These are phyloP conservation scores for Penicillium concentricum DNA, from an alignment of 2,329 filamentous ascomycete genomes.

Conservation along the genomic window DNA sequence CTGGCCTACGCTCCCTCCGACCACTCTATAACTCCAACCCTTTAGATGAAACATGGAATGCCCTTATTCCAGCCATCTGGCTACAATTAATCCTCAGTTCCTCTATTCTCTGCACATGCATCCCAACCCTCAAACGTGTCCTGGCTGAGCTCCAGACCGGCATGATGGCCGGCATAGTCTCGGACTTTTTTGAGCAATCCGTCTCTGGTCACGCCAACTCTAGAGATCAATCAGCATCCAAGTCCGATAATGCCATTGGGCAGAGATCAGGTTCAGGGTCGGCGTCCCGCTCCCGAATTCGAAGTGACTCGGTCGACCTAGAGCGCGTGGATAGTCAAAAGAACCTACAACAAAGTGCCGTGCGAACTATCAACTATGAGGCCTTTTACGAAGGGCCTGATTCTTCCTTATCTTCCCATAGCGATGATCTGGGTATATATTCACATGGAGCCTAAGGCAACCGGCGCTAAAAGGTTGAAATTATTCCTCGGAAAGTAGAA, in stretches of 20 bases:
- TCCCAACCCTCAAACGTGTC: constrained; percentile 11
- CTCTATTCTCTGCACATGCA: constrained; percentile 10
- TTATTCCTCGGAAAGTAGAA: background rate
- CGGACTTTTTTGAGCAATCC: constrained; percentile 11
- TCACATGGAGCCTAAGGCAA: background rate
- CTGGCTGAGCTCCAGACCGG: constrained; percentile 13
- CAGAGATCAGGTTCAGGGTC: background rate
- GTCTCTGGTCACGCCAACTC: constrained; percentile 1
- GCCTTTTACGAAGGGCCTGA: background rate
- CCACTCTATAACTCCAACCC: background rate
- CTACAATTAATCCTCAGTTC: constrained; percentile 9
- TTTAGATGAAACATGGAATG: constrained; percentile 7
- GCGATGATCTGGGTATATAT: background rate
- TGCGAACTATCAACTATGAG: constrained; percentile 6
- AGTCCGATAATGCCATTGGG: background rate
- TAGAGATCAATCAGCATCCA: background rate
- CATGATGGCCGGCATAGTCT: constrained; percentile 11
- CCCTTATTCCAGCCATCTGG: constrained; percentile 11
- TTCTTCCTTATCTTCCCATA: background rate
- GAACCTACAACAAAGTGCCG: background rate
- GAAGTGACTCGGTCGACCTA: background rate
- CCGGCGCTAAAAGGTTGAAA: background rate
- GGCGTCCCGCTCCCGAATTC: background rate
- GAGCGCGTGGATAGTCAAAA: background rate
- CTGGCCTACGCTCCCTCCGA: constrained; percentile 3